phyloP scores from a whole-genome alignment of 2,329 filamentous ascomycete species.

The Pseudogymnoascus sp. region DNA sequence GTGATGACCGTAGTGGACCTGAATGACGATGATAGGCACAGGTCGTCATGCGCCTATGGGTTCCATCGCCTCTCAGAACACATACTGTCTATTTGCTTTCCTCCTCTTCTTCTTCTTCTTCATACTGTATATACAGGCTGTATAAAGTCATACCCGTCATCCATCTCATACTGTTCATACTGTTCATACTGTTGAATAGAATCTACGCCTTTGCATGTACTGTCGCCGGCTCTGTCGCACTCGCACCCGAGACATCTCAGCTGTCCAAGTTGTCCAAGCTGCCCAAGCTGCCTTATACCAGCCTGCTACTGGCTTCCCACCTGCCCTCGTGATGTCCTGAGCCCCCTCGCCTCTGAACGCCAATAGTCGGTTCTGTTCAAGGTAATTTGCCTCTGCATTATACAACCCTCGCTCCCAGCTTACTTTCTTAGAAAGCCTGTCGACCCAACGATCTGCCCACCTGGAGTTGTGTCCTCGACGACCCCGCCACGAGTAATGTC shows the following conservation, averaged over 20 bases:
- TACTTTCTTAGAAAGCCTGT: neutral
- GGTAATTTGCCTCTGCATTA: neutral
- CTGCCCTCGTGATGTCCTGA: conserved; percentile 6
- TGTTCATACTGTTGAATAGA: neutral
- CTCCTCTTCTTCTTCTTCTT: neutral
- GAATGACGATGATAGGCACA: neutral
- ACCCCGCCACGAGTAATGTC: neutral
- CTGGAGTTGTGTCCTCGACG: neutral
- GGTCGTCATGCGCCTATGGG: neutral
- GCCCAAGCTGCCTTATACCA: neutral
- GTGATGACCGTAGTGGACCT: neutral
- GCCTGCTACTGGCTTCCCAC: neutral
- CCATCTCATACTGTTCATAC: neutral
- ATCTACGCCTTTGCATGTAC: neutral
- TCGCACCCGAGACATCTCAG: neutral
- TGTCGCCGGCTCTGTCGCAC: neutral
- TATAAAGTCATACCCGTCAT: neutral
- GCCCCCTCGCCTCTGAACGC: neutral
- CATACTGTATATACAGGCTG: neutral
- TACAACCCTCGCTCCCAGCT: neutral
- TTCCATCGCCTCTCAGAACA: neutral
- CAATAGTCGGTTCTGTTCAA: neutral
- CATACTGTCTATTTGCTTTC: neutral
- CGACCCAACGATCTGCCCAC: neutral
- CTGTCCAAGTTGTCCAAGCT: neutral